A percentile compares a stretch with the other conserved stretches of the same genome.
These are phyloP conservation scores for Takashimella koratensis DNA, from an alignment of 1,284 basidiomycete genomes.

Conservation along the genomic window DNA sequence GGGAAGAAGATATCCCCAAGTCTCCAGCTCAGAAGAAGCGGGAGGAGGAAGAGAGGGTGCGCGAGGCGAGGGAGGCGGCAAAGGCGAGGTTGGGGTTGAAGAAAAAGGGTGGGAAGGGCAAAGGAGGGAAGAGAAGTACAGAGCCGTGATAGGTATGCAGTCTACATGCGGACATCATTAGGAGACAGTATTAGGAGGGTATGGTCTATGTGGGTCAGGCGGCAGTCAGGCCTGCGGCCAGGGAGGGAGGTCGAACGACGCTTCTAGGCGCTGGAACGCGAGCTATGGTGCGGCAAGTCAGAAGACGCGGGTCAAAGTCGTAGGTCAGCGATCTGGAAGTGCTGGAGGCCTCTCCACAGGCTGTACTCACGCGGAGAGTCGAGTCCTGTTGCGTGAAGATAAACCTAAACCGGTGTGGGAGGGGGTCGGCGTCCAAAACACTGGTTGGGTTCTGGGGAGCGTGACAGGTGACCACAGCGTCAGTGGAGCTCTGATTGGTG, in stretches of 20 bases:
- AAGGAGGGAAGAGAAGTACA: constrained; percentile 10
- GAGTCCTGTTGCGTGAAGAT: constrained; percentile 2
- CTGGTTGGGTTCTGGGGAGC: not conserved
- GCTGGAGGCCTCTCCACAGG: too few species aligned
- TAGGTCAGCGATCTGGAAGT: too few species aligned
- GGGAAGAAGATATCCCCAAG: constrained; percentile 38
- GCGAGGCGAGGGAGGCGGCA: constrained; percentile 38
- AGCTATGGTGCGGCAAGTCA: too few species aligned
- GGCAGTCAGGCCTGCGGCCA: too few species aligned
- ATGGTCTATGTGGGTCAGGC: too few species aligned
- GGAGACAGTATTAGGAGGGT: too few species aligned
- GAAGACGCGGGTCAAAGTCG: too few species aligned
- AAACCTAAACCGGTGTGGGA: constrained; percentile 3
- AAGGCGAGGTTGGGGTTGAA: constrained; percentile 34
- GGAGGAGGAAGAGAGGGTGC: constrained; percentile 29
- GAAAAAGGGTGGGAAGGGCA: constrained; percentile 15
- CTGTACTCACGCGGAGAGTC: constrained; percentile 4
- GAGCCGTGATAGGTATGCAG: not conserved
- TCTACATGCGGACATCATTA: too few species aligned
- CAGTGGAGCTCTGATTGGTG: not conserved
- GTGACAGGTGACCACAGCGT: too few species aligned
- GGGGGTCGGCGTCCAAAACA: constrained; percentile 4
- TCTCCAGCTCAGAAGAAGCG: constrained; percentile 26
- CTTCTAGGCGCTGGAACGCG: too few species aligned
- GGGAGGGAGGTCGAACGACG: too few species aligned